Percentiles rank a stretch among this genome's conserved stretches.
Evolutionary conservation across 768 basidiomycete species (phyloP).

Genomic region (Mycena kentingensis): DNA sequence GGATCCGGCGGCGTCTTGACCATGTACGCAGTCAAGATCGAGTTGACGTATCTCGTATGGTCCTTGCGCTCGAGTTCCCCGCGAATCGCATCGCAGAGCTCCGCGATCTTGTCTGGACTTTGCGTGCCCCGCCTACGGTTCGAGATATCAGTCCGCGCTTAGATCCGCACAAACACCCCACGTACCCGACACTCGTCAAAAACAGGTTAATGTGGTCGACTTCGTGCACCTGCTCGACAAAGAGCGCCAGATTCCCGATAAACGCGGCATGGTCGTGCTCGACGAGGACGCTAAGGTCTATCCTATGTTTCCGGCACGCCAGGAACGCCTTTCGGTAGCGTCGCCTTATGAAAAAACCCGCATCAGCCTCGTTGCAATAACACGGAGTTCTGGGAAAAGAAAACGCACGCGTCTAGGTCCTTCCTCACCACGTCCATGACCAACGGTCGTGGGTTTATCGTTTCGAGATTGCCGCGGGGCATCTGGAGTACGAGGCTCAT

Average conservation of each 20-base stretch:
- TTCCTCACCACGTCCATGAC: slow-evolving; percentile 82
- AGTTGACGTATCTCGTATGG: slow-evolving; percentile 81
- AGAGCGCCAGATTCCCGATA: slow-evolving; percentile 57
- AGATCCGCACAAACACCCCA: slow-evolving; percentile 8
- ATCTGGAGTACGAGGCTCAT: slow-evolving; percentile 95
- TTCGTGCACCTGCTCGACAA: slow-evolving; percentile 85
- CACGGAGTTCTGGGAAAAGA: neutral
- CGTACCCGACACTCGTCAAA: slow-evolving; percentile 80
- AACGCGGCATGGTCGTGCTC: slow-evolving; percentile 77
- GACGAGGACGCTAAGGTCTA: slow-evolving; percentile 88
- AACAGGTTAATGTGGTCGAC: slow-evolving; percentile 94
- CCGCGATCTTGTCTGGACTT: slow-evolving; percentile 57
- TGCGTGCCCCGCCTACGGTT: slow-evolving; percentile 58
- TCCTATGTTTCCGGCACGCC: slow-evolving; percentile 89
- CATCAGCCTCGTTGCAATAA: neutral
- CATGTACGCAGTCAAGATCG: slow-evolving; percentile 89
- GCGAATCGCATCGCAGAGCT: slow-evolving; percentile 78
- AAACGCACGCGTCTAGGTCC: slow-evolving; percentile 71
- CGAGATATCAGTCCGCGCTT: slow-evolving; percentile 7
- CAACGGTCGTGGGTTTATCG: slow-evolving; percentile 88
- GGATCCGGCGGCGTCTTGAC: slow-evolving; percentile 91
- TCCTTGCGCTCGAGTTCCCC: slow-evolving; percentile 70
- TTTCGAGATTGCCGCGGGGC: slow-evolving; percentile 97
- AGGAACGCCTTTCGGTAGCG: slow-evolving; percentile 86
- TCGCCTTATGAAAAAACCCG: slow-evolving; percentile 52